Conservation (phyloP, 1,284 basidiomycete genomes). For the Athelia psychrophila region DNA sequence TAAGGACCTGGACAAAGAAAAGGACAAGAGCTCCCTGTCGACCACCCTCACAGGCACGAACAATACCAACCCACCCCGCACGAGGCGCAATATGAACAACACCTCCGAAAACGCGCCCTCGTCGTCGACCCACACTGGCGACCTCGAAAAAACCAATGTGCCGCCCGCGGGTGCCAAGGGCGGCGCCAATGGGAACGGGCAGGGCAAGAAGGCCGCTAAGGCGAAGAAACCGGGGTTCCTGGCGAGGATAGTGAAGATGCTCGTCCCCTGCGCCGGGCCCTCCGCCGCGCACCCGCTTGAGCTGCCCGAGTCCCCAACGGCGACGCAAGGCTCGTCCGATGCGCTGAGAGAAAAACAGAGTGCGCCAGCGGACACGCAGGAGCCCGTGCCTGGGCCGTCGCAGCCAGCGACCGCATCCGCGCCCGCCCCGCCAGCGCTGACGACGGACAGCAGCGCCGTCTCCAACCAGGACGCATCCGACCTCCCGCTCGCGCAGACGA, state of each 20-base stretch:
- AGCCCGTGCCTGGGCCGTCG: slow-evolving; percentile 10
- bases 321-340: neutral
- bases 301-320: slow-evolving; percentile 1
- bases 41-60: slow-evolving; percentile 29
- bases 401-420: slow-evolving; percentile 14
- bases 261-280: slow-evolving; percentile 25
- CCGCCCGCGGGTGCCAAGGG: slow-evolving; percentile 10
- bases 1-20: slow-evolving; percentile 31
- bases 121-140: slow-evolving; percentile 1
- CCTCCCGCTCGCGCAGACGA: slow-evolving; percentile 17
- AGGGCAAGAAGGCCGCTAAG: too few relatives aligned
- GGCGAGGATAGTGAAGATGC: slow-evolving; percentile 21
- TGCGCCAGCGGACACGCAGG: slow-evolving; percentile 11
- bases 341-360: slow-evolving; percentile 1
- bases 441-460: slow-evolving; percentile 63
- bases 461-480: slow-evolving; percentile 27
- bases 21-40: slow-evolving; percentile 38
- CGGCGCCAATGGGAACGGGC: slow-evolving; percentile 7
- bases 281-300: slow-evolving; percentile 24
- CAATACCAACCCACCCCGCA: slow-evolving; percentile 38
- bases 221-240: slow-evolving; percentile 20
- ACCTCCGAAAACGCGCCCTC: slow-evolving; percentile 25
- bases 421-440: slow-evolving; percentile 7
- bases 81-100: slow-evolving; percentile 32
- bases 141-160: slow-evolving; percentile 1